Evolutionary conservation across 345 rosid species (phyloP).

Genomic region (Adansonia digitata): DNA sequence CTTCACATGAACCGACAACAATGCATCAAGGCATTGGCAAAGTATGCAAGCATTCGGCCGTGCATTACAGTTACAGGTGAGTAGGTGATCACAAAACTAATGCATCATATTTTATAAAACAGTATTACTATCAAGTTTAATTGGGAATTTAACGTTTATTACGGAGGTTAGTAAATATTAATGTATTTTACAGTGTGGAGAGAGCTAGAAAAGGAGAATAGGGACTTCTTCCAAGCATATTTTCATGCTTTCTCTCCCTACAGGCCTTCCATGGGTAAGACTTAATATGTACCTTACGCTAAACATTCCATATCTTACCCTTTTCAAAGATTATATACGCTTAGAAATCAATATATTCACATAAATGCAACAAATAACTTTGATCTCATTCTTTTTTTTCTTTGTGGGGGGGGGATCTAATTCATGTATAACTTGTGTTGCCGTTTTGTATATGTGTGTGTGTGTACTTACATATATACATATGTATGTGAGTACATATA

Average conservation of each 20-base stretch:
- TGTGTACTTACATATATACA: no score
- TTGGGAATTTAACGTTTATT: neutral
- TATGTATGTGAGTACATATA: neutral
- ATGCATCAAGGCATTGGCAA: constrained; percentile 56
- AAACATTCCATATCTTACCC: neutral
- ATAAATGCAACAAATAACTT: neutral
- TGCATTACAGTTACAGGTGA: constrained; percentile 64
- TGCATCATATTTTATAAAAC: neutral
- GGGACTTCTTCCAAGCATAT: constrained; percentile 59
- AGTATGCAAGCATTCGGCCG: constrained; percentile 58
- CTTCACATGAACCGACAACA: constrained; percentile 71
- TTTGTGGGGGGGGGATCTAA: no score
- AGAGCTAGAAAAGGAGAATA: constrained; percentile 67
- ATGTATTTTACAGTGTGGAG: constrained; percentile 56
- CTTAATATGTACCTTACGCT: neutral
- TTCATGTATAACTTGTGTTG: no score
- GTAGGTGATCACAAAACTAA: neutral
- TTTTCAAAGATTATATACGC: neutral
- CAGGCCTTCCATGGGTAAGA: constrained; percentile 36
- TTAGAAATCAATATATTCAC: no score
- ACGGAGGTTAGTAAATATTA: neutral
- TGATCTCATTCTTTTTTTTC: no score
- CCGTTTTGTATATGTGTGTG: no score
- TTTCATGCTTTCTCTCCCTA: constrained; percentile 26
- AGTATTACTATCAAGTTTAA: no score